Evolutionary conservation across 2,329 filamentous ascomycete species (phyloP).

Genomic region (Fusarium redolens): DNA sequence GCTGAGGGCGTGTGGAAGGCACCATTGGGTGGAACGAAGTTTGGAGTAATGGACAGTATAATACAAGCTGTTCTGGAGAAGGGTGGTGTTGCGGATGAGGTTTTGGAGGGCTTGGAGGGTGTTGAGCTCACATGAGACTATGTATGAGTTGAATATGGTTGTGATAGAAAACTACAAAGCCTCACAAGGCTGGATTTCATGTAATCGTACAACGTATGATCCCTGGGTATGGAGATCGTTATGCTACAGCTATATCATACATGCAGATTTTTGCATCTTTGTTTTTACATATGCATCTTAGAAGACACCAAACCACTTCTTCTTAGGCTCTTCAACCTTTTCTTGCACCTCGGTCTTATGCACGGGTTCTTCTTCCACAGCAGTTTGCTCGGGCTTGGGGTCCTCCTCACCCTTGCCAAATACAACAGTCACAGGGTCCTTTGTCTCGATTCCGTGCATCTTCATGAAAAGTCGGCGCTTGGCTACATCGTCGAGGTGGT

Average conservation of each 20-base stretch:
- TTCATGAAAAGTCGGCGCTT: constrained; percentile 89
- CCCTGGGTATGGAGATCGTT: constrained; percentile 18
- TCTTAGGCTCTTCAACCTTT: constrained; percentile 56
- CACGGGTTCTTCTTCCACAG: constrained; percentile 51
- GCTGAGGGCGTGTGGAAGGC: constrained; percentile 86
- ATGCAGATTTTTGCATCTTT: constrained; percentile 14
- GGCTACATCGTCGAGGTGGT: constrained; percentile 83
- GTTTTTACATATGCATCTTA: constrained; percentile 50
- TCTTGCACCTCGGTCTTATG: constrained; percentile 43
- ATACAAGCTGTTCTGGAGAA: constrained; percentile 80
- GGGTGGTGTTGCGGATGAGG: constrained; percentile 86
- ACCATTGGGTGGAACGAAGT: constrained; percentile 84
- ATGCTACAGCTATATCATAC: constrained; percentile 37
- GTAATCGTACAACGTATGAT: constrained; percentile 37
- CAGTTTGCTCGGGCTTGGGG: constrained; percentile 50
- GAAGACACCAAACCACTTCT: constrained; percentile 90
- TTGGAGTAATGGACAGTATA: constrained; percentile 77
- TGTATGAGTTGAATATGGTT: not conserved
- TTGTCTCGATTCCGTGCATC: constrained; percentile 82
- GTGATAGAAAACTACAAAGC: constrained; percentile 9
- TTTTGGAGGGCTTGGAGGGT: constrained; percentile 81
- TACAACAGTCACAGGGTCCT: constrained; percentile 63
- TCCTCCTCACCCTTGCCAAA: constrained; percentile 53
- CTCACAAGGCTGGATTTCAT: constrained; percentile 22
- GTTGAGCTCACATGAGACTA: constrained; percentile 71